Conservation (phyloP, 257 asterid species). For the Capsicum baccatum region DNA sequence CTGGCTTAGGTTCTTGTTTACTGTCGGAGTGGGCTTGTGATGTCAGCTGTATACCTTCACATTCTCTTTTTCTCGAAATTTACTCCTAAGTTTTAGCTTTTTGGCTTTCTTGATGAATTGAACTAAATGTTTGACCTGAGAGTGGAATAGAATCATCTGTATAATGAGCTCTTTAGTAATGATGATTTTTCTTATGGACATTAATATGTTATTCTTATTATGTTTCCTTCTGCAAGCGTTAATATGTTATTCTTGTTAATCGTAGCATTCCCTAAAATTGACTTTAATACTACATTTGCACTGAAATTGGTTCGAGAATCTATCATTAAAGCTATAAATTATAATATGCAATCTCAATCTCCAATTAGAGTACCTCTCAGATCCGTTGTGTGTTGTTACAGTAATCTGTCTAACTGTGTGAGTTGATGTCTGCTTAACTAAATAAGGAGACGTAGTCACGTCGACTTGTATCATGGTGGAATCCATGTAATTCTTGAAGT, state of each 20-base stretch:
- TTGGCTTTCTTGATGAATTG: not conserved
- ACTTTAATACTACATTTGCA: not conserved
- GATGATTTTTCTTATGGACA: not conserved
- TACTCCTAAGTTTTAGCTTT: not conserved
- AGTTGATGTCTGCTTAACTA: not conserved
- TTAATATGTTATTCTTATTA: not conserved
- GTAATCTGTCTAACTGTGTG: not conserved
- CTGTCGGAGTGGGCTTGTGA: not conserved
- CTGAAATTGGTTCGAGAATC: too few species aligned
- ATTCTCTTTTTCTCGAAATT: slow-evolving; percentile 9
- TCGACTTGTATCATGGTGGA: not conserved
- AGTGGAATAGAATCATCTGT: not conserved
- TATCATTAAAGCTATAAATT: too few species aligned
- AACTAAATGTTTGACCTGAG: not conserved
- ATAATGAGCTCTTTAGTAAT: slow-evolving; percentile 8
- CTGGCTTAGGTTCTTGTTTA: not conserved
- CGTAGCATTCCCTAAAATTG: not conserved
- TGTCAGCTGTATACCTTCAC: slow-evolving; percentile 20
- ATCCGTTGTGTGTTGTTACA: not conserved
- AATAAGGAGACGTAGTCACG: not conserved
- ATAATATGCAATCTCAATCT: not conserved
- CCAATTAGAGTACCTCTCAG: not conserved
- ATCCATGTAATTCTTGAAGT: not conserved
- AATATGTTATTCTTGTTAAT: not conserved
- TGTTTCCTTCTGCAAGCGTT: not conserved